Percentiles rank a stretch among this genome's conserved stretches.
phyloP scores from a whole-genome alignment of 805 yeast genomes.

The Blastobotrys terrestris region DNA sequence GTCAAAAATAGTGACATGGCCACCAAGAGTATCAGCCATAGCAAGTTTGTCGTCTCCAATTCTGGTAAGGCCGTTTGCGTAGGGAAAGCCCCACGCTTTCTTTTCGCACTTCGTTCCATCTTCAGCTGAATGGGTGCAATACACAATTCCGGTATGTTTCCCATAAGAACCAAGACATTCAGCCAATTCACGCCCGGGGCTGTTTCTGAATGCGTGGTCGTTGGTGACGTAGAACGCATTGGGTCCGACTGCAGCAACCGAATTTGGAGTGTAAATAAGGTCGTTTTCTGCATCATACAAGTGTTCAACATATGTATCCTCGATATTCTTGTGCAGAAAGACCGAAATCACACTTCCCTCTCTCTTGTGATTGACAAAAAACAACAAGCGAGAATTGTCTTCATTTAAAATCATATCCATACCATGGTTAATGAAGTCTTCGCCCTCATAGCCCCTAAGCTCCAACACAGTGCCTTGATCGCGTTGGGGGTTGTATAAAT shows the following conservation, averaged over 20 bases:
- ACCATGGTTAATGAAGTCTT: not conserved
- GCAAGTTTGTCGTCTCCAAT: not conserved
- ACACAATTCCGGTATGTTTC: not conserved
- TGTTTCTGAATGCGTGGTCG: not conserved
- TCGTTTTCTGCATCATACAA: not conserved
- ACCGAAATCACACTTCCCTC: not conserved
- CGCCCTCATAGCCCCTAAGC: not conserved
- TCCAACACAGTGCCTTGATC: not conserved
- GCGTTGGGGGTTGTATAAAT: not conserved
- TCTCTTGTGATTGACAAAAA: not conserved
- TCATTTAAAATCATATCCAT: not conserved
- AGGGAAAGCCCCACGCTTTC: not conserved
- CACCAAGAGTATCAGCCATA: not conserved
- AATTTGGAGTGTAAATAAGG: not conserved
- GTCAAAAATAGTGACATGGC: not conserved
- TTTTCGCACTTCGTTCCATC: not conserved
- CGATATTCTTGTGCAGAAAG: not conserved
- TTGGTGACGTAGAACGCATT: constrained; percentile 1
- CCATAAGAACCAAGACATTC: not conserved
- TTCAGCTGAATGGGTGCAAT: not conserved
- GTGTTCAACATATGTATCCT: not conserved
- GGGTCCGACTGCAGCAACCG: constrained; percentile 1
- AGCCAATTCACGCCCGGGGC: not conserved
- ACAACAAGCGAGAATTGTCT: not conserved
- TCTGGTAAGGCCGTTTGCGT: constrained; percentile 1